Evolutionary conservation across 495 filamentous ascomycete genomes (phyloP).

Genomic region (Massariosphaeria phaeospora): DNA sequence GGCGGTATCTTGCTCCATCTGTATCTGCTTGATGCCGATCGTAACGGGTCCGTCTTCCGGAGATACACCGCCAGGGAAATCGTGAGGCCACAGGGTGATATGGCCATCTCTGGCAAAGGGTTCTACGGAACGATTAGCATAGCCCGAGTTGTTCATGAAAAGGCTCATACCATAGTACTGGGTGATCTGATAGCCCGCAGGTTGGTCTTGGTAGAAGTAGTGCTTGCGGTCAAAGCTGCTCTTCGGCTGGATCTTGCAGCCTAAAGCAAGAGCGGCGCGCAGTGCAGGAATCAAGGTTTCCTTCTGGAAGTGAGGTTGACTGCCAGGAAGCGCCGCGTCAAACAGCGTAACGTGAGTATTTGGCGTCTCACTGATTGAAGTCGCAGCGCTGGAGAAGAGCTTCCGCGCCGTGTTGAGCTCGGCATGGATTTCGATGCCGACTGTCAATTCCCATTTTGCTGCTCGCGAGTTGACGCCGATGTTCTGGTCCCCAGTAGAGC

Average conservation of each 20-base stretch:
- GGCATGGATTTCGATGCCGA: conserved; percentile 95
- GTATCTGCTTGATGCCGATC: conserved; percentile 84
- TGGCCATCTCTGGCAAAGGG: conserved; percentile 77
- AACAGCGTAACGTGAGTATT: conserved; percentile 86
- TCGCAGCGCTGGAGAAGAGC: conserved; percentile 75
- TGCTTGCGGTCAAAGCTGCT: conserved; percentile 94
- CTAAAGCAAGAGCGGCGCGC: conserved; percentile 78
- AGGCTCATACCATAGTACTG: conserved; percentile 69
- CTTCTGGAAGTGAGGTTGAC: conserved; percentile 78
- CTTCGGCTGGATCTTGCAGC: conserved; percentile 66
- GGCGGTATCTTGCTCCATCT: conserved; percentile 96
- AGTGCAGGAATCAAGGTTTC: conserved; percentile 82
- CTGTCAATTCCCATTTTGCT: conserved; percentile 79
- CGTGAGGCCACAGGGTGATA: conserved; percentile 64
- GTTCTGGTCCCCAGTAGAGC: conserved; percentile 31
- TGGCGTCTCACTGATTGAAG: conserved; percentile 61
- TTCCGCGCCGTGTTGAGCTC: conserved; percentile 83
- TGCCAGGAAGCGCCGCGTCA: conserved; percentile 84
- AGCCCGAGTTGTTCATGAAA: background rate
- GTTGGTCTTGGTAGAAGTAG: conserved; percentile 98
- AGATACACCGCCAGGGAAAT: conserved; percentile 61
- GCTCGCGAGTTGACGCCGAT: conserved; percentile 45
- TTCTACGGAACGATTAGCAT: conserved; percentile 40
- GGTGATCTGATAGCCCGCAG: conserved; percentile 92
- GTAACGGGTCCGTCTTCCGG: conserved; percentile 61